These are phyloP conservation scores for Alternaria longipes DNA, from an alignment of 2,329 filamentous ascomycete genomes.

Conservation along the genomic window DNA sequence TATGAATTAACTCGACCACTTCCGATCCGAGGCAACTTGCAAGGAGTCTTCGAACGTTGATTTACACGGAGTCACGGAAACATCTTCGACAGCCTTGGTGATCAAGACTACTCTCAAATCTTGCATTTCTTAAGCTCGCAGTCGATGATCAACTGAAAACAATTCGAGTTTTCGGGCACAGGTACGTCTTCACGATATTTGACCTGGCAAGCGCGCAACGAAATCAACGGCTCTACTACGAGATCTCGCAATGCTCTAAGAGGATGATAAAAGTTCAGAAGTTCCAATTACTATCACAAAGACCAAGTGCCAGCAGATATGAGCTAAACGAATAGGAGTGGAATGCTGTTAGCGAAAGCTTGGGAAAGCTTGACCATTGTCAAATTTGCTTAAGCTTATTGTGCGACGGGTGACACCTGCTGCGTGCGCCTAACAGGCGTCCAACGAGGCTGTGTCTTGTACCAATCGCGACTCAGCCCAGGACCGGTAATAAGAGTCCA, in stretches of 20 bases:
- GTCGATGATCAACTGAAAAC: background rate
- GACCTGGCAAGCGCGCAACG: background rate
- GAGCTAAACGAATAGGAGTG: background rate
- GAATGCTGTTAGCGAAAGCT: background rate
- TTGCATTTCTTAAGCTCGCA: background rate
- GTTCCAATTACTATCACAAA: background rate
- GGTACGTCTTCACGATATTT: background rate
- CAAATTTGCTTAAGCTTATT: background rate
- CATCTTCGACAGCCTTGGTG: background rate
- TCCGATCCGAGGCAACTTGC: background rate
- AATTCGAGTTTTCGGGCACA: background rate
- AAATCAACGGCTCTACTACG: background rate
- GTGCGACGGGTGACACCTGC: background rate
- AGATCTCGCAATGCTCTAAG: background rate
- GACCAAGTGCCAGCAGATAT: background rate
- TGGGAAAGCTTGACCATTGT: constrained; percentile 4
- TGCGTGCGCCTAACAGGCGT: background rate
- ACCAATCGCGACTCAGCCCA: constrained; percentile 10
- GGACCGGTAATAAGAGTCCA: background rate
- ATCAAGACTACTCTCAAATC: background rate
- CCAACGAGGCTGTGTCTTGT: background rate
- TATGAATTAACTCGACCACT: background rate
- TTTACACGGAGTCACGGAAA: background rate
- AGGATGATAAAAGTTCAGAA: background rate
- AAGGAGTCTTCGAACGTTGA: background rate